Evolutionary conservation across 140 eudicot genomes (phyloP), one percentile per base, ranked within the genome.

Genomic region (Bidens hawaiensis): DNA sequence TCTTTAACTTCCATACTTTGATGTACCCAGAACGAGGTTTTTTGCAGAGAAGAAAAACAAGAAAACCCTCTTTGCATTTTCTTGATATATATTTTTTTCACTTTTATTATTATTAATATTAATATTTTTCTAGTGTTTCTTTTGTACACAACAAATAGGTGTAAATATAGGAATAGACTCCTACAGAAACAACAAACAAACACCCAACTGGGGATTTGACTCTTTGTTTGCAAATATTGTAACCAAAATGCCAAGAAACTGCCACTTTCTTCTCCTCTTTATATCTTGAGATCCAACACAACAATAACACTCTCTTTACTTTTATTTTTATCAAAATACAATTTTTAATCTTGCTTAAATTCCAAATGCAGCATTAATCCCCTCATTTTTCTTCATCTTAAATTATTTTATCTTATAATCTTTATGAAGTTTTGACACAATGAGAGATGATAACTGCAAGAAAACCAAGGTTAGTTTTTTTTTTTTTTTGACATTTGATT

Each of bases 211-310:
- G 60, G 45, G 45, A 70, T 73, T 79, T 67, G 79, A 77, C 80
- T 68, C 76, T 73, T 73, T 74, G 73, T 67, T 60, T 75, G 52
- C 52, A 66, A 31, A 42, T 47, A 50, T 73, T 62, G 64, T 45
- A 71, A 65, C 74, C 78, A 75, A 49, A 80, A 81, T 81, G 84
- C 88, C 66, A 60, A 63, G 75, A 63, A 64, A 55, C 80, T 76
- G 78, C 69, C 64, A 66, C 75, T 57, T 76, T 76, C 71, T 73
- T 50, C 81, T 80, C 63, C 81, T 78, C 72, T 78, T 82, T 51
- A 70, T 76, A 16, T 70, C 71, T 54, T 76, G 81, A 68, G 59
- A 67, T 58, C 57, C 73, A 61, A 34, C 56, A 54, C 43, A 17
- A 60, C 62, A 73, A 70, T 60, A n/a, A n/a, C n/a, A n/a, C n/a